Conservation (phyloP, 495 filamentous ascomycete species). For the Cladorrhinum samala region DNA sequence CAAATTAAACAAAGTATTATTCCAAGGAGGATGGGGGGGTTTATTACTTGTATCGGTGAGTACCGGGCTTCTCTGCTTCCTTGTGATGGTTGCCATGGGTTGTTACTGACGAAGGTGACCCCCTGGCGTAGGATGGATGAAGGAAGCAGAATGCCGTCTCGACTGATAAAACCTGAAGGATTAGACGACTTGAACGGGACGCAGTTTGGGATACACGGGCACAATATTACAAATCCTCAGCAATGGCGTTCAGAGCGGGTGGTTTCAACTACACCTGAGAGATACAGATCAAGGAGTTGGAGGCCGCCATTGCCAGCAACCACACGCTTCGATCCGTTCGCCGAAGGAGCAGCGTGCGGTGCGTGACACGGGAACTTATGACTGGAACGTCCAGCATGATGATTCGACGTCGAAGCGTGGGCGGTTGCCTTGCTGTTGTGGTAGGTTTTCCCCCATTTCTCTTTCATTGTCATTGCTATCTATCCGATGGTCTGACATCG, state of each 20-base stretch:
- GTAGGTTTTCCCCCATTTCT: not conserved
- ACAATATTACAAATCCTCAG: not conserved
- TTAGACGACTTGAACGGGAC: slow-evolving; percentile 4
- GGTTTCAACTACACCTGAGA: slow-evolving; percentile 1
- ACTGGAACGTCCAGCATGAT: slow-evolving; percentile 6
- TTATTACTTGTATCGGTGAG: slow-evolving; percentile 4
- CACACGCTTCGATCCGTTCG: not conserved
- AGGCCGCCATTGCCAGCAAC: slow-evolving; percentile 1
- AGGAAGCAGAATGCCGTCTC: not conserved
- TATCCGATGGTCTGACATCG: not conserved
- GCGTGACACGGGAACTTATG: not conserved
- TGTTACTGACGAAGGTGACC: not conserved
- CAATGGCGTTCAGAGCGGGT: slow-evolving; percentile 1
- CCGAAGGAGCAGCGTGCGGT: slow-evolving; percentile 3
- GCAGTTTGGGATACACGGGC: slow-evolving; percentile 2
- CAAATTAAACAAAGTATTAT: slow-evolving; percentile 5
- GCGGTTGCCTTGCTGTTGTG: slow-evolving; percentile 3
- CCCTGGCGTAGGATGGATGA: not conserved
- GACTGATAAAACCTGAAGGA: not conserved
- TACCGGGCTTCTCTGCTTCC: not conserved
- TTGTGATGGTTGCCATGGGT: not conserved
- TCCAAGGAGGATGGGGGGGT: slow-evolving; percentile 5
- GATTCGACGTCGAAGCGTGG: not conserved
- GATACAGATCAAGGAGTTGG: slow-evolving; percentile 2
- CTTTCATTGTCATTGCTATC: not conserved